Evolutionary conservation across 2,329 filamentous ascomycete species (phyloP).

Genomic region (Trichothecium roseum): DNA sequence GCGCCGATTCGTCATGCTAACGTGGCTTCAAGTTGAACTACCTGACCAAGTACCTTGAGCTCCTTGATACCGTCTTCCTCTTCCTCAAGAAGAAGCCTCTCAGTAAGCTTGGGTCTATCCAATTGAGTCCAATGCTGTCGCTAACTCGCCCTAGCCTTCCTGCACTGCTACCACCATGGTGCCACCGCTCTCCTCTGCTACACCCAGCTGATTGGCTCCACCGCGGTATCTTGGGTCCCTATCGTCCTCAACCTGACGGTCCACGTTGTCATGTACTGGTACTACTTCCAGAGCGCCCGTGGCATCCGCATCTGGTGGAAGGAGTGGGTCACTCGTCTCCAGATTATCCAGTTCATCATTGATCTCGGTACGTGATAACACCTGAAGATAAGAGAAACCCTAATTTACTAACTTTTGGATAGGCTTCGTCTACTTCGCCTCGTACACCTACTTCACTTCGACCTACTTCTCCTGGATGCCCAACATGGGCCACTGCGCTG

Average conservation of each 20-base stretch:
- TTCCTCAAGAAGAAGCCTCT: conserved; percentile 99
- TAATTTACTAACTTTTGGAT: conserved; percentile 5
- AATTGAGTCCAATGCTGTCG: conserved; percentile 1
- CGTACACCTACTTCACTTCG: conserved; percentile 96
- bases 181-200: conserved; percentile 96
- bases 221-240: conserved; percentile 87
- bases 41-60: conserved; percentile 93
- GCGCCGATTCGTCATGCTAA: conserved; percentile 20
- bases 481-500: conserved; percentile 76
- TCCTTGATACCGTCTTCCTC: conserved; percentile 91
- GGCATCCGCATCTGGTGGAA: conserved; percentile 98
- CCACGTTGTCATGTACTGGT: conserved; percentile 99
- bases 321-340: conserved; percentile 96
- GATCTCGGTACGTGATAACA: conserved; percentile 65
- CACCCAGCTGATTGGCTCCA: conserved; percentile 88
- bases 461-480: conserved; percentile 82
- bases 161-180: conserved; percentile 98
- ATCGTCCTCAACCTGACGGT: conserved; percentile 89
- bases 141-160: conserved; percentile 57
- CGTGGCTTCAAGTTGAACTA: conserved; percentile 68
- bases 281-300: conserved; percentile 98
- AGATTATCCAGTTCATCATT: conserved; percentile 95
- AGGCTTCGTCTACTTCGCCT: conserved; percentile 98
- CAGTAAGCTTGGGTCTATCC: conserved; percentile 28
- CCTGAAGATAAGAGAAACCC: not conserved